phyloP scores from a whole-genome alignment of 345 rosid genomes.

The Clarkia xantiana region DNA sequence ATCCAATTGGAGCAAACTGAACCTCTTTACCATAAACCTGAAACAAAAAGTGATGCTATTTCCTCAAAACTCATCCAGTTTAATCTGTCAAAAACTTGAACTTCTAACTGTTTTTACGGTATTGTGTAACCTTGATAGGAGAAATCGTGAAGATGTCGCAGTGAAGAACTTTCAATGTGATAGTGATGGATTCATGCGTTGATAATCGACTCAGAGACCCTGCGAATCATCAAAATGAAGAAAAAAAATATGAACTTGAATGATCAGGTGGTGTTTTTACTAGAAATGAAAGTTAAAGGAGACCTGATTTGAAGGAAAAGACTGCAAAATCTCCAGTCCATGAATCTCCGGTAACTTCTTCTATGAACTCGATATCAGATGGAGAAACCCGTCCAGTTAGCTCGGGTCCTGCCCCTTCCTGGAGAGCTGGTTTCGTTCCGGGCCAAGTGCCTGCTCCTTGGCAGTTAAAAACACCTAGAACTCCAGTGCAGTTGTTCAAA shows the following conservation, averaged over 20 bases:
- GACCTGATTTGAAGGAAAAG: slow-evolving; percentile 35
- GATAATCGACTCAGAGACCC: slow-evolving; percentile 19
- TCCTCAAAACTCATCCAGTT: no score
- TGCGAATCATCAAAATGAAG: slow-evolving; percentile 2
- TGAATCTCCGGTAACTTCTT: slow-evolving; percentile 29
- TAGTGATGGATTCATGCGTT: slow-evolving; percentile 14
- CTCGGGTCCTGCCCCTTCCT: slow-evolving; percentile 6
- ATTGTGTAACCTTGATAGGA: slow-evolving; percentile 31
- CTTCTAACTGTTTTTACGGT: not conserved
- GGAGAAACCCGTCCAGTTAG: slow-evolving; percentile 25
- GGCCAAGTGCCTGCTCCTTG: slow-evolving; percentile 55
- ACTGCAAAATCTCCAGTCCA: slow-evolving; percentile 40
- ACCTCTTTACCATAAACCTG: slow-evolving; percentile 24
- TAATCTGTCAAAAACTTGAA: no score
- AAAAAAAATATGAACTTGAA: not conserved
- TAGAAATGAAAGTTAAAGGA: not conserved
- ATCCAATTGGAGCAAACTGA: slow-evolving; percentile 37
- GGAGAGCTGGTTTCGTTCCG: slow-evolving; percentile 12
- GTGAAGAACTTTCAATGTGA: slow-evolving; percentile 20
- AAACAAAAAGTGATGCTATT: not conserved
- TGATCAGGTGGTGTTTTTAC: not conserved
- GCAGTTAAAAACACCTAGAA: slow-evolving; percentile 42
- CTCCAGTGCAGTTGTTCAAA: slow-evolving; percentile 36
- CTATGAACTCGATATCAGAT: slow-evolving; percentile 31
- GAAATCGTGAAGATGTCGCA: slow-evolving; percentile 32